Percentiles rank a stretch among this genome's conserved stretches.
These are phyloP conservation scores for Fusarium foetens DNA, from an alignment of 2,329 filamentous ascomycete genomes.

Conservation along the genomic window DNA sequence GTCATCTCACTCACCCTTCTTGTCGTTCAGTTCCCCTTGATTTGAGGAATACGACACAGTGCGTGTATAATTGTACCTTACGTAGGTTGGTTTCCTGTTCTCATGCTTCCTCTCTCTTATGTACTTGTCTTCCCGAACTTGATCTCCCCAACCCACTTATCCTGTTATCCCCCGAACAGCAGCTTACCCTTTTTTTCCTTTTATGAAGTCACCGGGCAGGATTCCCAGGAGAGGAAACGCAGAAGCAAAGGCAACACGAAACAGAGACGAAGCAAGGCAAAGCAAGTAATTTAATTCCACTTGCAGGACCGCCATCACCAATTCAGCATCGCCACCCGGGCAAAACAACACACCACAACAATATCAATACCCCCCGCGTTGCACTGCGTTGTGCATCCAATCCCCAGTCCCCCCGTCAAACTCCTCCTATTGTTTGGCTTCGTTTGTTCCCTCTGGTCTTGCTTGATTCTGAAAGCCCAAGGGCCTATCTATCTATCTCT, in stretches of 20 bases:
- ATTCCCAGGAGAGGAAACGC: slow-evolving; percentile 23
- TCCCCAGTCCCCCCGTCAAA: slow-evolving; percentile 28
- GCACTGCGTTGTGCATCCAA: slow-evolving; percentile 14
- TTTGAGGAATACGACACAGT: slow-evolving; percentile 29
- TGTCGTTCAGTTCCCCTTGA: slow-evolving; percentile 15
- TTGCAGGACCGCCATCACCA: slow-evolving; percentile 28
- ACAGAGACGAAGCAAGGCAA: slow-evolving; percentile 24
- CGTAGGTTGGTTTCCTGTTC: not conserved
- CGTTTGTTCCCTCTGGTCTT: slow-evolving; percentile 35
- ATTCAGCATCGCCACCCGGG: slow-evolving; percentile 28
- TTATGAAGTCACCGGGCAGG: slow-evolving; percentile 30
- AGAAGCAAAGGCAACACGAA: slow-evolving; percentile 22
- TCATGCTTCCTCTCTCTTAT: slow-evolving; percentile 15
- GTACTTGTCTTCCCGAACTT: slow-evolving; percentile 15
- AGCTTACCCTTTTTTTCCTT: slow-evolving; percentile 20
- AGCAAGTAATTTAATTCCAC: slow-evolving; percentile 27
- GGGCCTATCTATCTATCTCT: slow-evolving; percentile 1
- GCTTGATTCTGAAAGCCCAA: slow-evolving; percentile 15
- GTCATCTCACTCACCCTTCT: slow-evolving; percentile 33
- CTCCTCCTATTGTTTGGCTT: slow-evolving; percentile 39
- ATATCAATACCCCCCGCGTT: slow-evolving; percentile 31
- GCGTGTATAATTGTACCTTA: slow-evolving; percentile 22
- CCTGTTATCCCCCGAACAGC: slow-evolving; percentile 1
- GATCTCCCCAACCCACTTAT: slow-evolving; percentile 34
- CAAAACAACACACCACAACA: slow-evolving; percentile 23